Evolutionary conservation across 768 basidiomycete species (phyloP).

Genomic region (Cystobasidium onofrii): DNA sequence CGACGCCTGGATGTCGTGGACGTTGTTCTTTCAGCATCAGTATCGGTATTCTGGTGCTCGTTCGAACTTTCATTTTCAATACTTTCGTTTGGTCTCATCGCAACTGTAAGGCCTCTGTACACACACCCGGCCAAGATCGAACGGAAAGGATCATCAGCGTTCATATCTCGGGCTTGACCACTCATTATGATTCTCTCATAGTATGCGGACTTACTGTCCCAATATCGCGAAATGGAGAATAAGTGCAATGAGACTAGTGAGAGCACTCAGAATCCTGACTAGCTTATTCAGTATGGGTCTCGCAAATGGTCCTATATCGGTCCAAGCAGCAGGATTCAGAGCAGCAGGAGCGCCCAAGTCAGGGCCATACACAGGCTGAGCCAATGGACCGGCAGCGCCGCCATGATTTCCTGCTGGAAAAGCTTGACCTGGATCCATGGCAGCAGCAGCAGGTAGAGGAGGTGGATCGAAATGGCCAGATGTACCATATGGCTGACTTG

Average conservation of each 20-base stretch:
- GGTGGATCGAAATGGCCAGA: no score
- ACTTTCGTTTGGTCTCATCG: background rate
- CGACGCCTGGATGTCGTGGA: background rate
- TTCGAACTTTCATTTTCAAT: background rate
- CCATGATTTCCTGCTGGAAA: no score
- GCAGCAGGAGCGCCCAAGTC: background rate
- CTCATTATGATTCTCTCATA: background rate
- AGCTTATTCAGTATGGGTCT: background rate
- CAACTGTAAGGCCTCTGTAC: background rate
- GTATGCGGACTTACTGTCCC: background rate
- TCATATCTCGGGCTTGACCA: no score
- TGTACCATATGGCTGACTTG: no score
- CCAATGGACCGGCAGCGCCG: background rate
- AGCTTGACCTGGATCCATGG: no score
- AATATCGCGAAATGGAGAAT: background rate
- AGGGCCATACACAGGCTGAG: background rate
- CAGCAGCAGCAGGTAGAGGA: no score
- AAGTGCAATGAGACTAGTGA: conserved; percentile 6
- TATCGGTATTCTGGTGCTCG: background rate
- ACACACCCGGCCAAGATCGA: no score
- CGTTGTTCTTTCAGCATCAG: no score
- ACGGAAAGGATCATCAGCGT: no score
- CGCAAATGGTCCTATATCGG: background rate
- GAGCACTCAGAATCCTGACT: background rate
- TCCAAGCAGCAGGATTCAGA: background rate